phyloP scores from a whole-genome alignment of 164 flowering plant genomes.

The Piper betle region DNA sequence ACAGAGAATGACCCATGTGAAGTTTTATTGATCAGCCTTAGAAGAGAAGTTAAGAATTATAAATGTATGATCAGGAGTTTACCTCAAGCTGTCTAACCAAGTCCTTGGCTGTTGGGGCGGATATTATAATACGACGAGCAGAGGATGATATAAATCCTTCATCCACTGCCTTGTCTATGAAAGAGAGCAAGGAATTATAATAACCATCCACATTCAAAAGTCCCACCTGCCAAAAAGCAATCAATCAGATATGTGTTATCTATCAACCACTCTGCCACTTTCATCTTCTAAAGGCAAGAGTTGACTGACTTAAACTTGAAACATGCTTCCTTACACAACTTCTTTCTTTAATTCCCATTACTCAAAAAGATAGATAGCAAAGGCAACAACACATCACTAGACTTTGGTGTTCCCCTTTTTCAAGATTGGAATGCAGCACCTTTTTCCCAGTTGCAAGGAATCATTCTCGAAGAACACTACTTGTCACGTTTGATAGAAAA shows the following conservation, averaged over 20 bases:
- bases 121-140: constrained; percentile 80
- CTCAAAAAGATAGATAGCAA: not conserved
- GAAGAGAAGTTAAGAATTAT: no score
- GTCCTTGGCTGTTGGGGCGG: constrained; percentile 74
- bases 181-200: constrained; percentile 60
- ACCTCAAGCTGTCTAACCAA: constrained; percentile 75
- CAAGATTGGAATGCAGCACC: not conserved
- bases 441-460: not conserved
- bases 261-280: not conserved
- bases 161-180: constrained; percentile 86
- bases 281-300: not conserved
- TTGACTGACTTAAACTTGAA: not conserved
- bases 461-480: not conserved
- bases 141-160: constrained; percentile 85
- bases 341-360: not conserved
- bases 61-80: not conserved
- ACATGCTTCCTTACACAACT: no score
- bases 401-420: not conserved
- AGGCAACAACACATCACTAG: not conserved
- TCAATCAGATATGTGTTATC: not conserved
- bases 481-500: not conserved
- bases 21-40: no score
- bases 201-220: constrained; percentile 84
- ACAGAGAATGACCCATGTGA: not conserved
- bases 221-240: constrained; percentile 53